Percentiles rank a stretch among this genome's conserved stretches.
Conservation (phyloP, 106 monocot genomes). For the Hemerocallis citrina region DNA sequence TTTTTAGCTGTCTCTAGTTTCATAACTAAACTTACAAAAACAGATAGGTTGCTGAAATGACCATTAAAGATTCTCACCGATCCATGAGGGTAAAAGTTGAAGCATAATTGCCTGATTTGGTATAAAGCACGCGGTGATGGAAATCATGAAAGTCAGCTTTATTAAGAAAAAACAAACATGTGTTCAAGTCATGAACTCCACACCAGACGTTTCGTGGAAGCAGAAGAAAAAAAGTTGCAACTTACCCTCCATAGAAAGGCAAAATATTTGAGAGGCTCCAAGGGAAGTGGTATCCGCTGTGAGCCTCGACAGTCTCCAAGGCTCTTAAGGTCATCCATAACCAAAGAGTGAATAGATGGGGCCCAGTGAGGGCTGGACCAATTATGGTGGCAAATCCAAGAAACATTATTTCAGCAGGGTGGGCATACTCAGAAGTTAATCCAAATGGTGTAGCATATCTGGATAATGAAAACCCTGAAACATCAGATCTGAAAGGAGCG, state of each 20-base stretch:
- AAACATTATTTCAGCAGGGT: constrained; percentile 88
- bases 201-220: background rate
- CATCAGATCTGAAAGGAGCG: background rate
- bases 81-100: constrained; percentile 72
- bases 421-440: constrained; percentile 90
- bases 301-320: constrained; percentile 90
- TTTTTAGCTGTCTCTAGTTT: too few species aligned
- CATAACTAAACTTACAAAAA: too few species aligned
- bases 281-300: constrained; percentile 91
- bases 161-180: constrained; percentile 2
- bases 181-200: constrained; percentile 25
- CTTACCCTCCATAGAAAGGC: constrained; percentile 89
- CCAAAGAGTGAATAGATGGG: constrained; percentile 87
- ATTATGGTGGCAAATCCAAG: constrained; percentile 83
- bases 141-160: constrained; percentile 66
- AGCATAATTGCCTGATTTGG: constrained; percentile 61
- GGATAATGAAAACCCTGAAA: background rate
- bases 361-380: constrained; percentile 87
- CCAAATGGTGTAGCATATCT: constrained; percentile 88
- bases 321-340: constrained; percentile 88
- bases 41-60: too few species aligned
- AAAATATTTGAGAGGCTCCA: constrained; percentile 93
- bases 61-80: constrained; percentile 25
- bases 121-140: constrained; percentile 64
- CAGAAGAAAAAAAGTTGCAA: constrained; percentile 2